Percentiles rank a stretch among this genome's conserved stretches.
These are phyloP conservation scores for Haplosporangium sp. DNA, from an alignment of 371 early-diverging fungal genomes.

Conservation along the genomic window DNA sequence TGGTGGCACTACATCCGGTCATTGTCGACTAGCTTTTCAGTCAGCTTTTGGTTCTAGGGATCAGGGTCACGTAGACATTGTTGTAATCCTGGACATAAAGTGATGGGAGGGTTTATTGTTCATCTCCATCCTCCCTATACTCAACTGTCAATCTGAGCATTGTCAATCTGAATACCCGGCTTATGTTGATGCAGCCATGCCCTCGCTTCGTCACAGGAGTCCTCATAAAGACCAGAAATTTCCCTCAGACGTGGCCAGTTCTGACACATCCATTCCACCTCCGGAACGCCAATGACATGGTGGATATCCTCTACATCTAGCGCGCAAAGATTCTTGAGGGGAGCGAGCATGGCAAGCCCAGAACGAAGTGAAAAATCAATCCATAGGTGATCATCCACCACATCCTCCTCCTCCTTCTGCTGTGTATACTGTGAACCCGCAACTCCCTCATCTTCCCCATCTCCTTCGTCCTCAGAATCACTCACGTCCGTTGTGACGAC, in stretches of 20 bases:
- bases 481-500: not conserved
- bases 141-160: not conserved
- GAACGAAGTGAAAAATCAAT: slow-evolving; percentile 32
- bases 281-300: slow-evolving; percentile 12
- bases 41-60: slow-evolving; percentile 87
- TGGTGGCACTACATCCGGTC: slow-evolving; percentile 96
- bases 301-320: slow-evolving; percentile 1
- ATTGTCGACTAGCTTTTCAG: slow-evolving; percentile 80
- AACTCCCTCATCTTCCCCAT: slow-evolving; percentile 1
- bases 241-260: slow-evolving; percentile 25
- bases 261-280: slow-evolving; percentile 35
- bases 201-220: slow-evolving; percentile 7
- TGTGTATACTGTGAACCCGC: no score
- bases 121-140: no score
- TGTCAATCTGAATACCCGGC: slow-evolving; percentile 11
- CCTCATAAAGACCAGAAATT: slow-evolving; percentile 28
- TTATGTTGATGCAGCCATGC: slow-evolving; percentile 20
- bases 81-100: not conserved
- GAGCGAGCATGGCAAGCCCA: slow-evolving; percentile 17
- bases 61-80: not conserved
- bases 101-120: not conserved
- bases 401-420: not conserved
- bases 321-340: slow-evolving; percentile 23
- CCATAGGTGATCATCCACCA: slow-evolving; percentile 7
- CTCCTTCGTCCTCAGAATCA: not conserved